Percentiles rank a stretch among this genome's conserved stretches.
phyloP scores from a whole-genome alignment of 129 eudicot species.

The Logfia minima region DNA sequence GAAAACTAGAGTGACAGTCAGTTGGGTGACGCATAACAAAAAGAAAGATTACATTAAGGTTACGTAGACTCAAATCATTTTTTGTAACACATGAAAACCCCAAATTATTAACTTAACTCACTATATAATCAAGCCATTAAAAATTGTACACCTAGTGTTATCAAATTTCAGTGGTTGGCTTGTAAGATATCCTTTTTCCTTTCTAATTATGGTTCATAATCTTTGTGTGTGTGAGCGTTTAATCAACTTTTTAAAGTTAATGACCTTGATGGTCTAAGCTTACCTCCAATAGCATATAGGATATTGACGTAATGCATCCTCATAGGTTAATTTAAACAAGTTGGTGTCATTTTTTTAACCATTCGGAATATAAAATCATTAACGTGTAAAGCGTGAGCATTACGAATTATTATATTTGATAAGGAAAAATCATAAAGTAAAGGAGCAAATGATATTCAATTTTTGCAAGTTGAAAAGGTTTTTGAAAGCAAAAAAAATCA shows the following conservation, averaged over 20 bases:
- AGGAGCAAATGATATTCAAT: no score
- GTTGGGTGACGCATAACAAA: no score
- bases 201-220: conserved; percentile 7
- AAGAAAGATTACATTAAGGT: no score
- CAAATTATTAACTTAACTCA: no score
- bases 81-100: no score
- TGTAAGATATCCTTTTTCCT: neutral
- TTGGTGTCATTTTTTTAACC: neutral
- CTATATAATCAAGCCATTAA: neutral
- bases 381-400: neutral
- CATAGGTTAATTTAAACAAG: neutral
- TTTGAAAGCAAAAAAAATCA: no score
- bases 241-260: conserved; percentile 12
- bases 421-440: no score
- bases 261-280: conserved; percentile 13
- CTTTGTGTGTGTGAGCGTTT: neutral
- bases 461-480: no score
- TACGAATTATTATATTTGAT: no score
- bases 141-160: neutral
- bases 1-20: no score
- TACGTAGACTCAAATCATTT: no score
- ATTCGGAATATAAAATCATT: neutral
- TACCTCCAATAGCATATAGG: conserved; percentile 14
- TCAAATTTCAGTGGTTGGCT: neutral
- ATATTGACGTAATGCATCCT: neutral